These are phyloP conservation scores for bread wheat (Triticum aestivum) DNA, from an alignment of 176 grass and related monocot genomes.

Conservation along the genomic window IWGSC_CS_RefSeq_v2.1 NC_057804.1:578473751-578474250, in stretches of 20 bases:
- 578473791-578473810: background rate
- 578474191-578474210: slow-evolving; percentile 91
- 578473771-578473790: slow-evolving; percentile 3
- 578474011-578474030: slow-evolving; percentile 62
- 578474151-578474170: slow-evolving; percentile 94
- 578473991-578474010: slow-evolving; percentile 82
- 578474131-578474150: slow-evolving; percentile 76
- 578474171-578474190: slow-evolving; percentile 96
- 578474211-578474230: slow-evolving; percentile 96
- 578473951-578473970: slow-evolving; percentile 86
- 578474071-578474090: background rate
- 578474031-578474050: background rate
- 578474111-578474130: slow-evolving; percentile 79
- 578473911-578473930: slow-evolving; percentile 88
- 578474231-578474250: slow-evolving; percentile 34
- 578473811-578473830: background rate
- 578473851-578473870: background rate
- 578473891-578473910: slow-evolving; percentile 49
- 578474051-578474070: slow-evolving; percentile 4
- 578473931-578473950: slow-evolving; percentile 89
- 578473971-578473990: slow-evolving; percentile 92
- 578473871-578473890: background rate
- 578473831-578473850: background rate
- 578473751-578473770: slow-evolving; percentile 4
- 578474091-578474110: slow-evolving; percentile 29